Evolutionary conservation across 768 basidiomycete genomes (phyloP).

Genomic region (Candolleomyces aberdarensis): DNA sequence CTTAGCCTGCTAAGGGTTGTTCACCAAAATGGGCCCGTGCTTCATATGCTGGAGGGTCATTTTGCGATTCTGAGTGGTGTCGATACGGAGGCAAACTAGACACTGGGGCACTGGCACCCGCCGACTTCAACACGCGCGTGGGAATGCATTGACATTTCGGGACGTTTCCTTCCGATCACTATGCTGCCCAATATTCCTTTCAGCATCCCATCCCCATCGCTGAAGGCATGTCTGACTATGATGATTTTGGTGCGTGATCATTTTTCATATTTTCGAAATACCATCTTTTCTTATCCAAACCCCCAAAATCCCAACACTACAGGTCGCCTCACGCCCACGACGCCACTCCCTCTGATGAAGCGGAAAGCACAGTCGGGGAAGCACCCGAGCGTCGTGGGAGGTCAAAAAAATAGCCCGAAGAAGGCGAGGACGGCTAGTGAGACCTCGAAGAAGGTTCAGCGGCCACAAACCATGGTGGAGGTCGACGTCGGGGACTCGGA

Average conservation of each 20-base stretch:
- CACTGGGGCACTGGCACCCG: too few species aligned
- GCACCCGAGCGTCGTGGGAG: not conserved
- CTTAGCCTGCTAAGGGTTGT: too few species aligned
- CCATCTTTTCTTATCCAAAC: not conserved
- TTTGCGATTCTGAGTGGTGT: too few species aligned
- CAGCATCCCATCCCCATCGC: too few species aligned
- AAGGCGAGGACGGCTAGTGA: constrained; percentile 3
- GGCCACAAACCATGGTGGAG: not conserved
- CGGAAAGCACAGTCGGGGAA: constrained; percentile 1
- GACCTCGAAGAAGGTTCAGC: not conserved
- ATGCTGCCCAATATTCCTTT: too few species aligned
- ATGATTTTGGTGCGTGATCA: constrained; percentile 16
- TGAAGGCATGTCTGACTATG: constrained; percentile 18
- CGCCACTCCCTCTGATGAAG: constrained; percentile 11
- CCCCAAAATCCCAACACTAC: not conserved
- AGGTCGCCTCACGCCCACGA: constrained; percentile 22
- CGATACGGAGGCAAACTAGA: too few species aligned
- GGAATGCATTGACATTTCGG: too few species aligned
- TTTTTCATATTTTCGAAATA: not conserved
- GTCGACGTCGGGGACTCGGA: constrained; percentile 10
- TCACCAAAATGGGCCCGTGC: too few species aligned
- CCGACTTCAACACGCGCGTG: too few species aligned
- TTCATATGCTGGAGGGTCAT: too few species aligned
- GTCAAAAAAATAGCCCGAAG: not conserved
- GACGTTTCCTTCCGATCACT: too few species aligned